Conservation (phyloP, 805 yeast genomes). For the Torulaspora quercuum region DNA sequence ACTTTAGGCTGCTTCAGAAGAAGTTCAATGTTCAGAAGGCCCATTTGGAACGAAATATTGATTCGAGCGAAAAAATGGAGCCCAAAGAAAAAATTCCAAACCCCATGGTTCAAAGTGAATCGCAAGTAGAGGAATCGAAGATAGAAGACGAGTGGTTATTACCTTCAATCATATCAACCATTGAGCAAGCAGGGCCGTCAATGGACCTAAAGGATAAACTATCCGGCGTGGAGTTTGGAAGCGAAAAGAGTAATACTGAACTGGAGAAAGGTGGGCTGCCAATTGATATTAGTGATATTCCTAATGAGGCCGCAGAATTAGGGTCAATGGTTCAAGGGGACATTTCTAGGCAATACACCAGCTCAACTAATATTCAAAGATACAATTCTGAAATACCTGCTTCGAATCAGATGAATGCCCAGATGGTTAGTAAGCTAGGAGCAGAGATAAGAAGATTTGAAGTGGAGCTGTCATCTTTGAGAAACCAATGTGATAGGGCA, state of each 20-base stretch:
- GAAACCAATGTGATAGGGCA: constrained; percentile 57
- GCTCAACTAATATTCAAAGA: constrained; percentile 12
- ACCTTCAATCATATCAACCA: constrained; percentile 14
- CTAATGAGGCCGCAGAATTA: constrained; percentile 31
- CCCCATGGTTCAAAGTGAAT: not conserved
- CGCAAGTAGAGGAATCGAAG: not conserved
- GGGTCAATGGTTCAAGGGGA: constrained; percentile 14
- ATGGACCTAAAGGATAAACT: constrained; percentile 8
- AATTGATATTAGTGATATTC: constrained; percentile 20
- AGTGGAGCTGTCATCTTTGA: constrained; percentile 63
- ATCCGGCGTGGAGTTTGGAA: constrained; percentile 2
- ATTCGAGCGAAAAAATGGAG: constrained; percentile 3
- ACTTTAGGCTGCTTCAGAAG: constrained; percentile 26
- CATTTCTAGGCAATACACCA: constrained; percentile 12
- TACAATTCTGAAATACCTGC: constrained; percentile 12
- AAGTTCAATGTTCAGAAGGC: constrained; percentile 29
- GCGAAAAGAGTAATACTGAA: constrained; percentile 6
- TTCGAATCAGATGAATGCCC: constrained; percentile 37
- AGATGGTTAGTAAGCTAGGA: constrained; percentile 69
- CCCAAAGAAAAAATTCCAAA: not conserved
- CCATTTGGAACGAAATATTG: constrained; percentile 20
- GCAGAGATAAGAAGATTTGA: constrained; percentile 75
- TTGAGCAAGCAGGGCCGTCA: constrained; percentile 10
- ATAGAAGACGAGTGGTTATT: constrained; percentile 24
- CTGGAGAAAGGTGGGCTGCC: constrained; percentile 8